Conservation (phyloP, 257 asterid species). For the Jasminum sambac region DNA sequence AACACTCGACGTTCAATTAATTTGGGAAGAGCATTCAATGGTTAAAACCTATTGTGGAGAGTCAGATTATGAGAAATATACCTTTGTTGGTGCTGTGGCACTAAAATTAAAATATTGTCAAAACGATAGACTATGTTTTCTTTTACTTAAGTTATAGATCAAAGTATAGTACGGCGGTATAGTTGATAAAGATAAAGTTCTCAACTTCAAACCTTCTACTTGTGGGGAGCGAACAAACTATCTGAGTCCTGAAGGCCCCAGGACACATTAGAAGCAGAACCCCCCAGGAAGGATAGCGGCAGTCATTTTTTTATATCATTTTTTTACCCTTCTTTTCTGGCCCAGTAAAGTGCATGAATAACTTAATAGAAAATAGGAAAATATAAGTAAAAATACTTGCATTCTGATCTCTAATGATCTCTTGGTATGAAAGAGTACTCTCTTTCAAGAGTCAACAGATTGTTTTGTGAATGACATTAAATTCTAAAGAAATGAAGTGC, state of each 20-base stretch:
- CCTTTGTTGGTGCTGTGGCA: neutral
- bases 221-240: neutral
- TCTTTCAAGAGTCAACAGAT: neutral
- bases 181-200: neutral
- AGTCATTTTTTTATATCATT: neutral
- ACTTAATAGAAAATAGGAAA: neutral
- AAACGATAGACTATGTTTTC: neutral
- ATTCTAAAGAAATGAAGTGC: neutral
- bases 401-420: neutral
- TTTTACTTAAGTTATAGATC: neutral
- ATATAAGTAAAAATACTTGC: neutral
- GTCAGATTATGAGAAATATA: neutral
- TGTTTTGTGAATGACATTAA: neutral
- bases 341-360: neutral
- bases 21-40: neutral
- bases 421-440: neutral
- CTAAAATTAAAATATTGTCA: neutral
- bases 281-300: neutral
- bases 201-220: neutral
- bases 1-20: conserved; percentile 2
- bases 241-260: neutral
- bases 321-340: neutral
- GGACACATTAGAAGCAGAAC: neutral
- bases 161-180: neutral
- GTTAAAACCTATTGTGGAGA: neutral